A percentile compares a stretch with the other conserved stretches of the same genome.
These are phyloP conservation scores for Phytopythium aichiense DNA, from an alignment of 352 stramenopile species.

Conservation along the genomic window DNA sequence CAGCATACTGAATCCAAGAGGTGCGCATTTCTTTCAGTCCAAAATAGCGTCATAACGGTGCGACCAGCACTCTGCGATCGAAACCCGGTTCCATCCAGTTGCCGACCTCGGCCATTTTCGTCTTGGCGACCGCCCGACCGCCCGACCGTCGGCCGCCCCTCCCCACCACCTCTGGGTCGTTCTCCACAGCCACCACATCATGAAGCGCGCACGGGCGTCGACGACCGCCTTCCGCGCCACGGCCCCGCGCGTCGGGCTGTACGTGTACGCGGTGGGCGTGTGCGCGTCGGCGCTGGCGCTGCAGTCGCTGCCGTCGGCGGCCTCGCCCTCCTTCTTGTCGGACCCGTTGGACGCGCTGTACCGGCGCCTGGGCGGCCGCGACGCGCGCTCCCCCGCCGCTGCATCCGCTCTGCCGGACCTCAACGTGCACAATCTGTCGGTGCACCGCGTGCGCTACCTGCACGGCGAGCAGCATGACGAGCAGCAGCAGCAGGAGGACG, in stretches of 20 bases:
- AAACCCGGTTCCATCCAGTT: too few relatives aligned
- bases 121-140: background rate
- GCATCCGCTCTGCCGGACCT: slow-evolving; percentile 24
- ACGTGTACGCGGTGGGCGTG: slow-evolving; percentile 19
- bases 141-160: background rate
- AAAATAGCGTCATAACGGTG: background rate
- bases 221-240: background rate
- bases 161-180: background rate
- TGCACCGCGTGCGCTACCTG: slow-evolving; percentile 56
- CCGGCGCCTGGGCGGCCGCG: slow-evolving; percentile 8
- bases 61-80: background rate
- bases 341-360: slow-evolving; percentile 13
- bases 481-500: background rate
- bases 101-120: background rate
- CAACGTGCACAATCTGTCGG: slow-evolving; percentile 49
- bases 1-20: background rate
- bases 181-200: background rate
- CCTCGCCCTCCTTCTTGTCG: slow-evolving; percentile 13
- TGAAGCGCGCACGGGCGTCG: slow-evolving; percentile 21
- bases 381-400: background rate
- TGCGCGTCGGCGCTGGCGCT: slow-evolving; percentile 25
- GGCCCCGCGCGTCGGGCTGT: slow-evolving; percentile 13
- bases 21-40: too few relatives aligned
- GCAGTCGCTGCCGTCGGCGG: slow-evolving; percentile 16
- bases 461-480: slow-evolving; percentile 7